Evolutionary conservation across 192 early-diverging fungal species (phyloP).

Genomic region (Entrophospora sp.): DNA sequence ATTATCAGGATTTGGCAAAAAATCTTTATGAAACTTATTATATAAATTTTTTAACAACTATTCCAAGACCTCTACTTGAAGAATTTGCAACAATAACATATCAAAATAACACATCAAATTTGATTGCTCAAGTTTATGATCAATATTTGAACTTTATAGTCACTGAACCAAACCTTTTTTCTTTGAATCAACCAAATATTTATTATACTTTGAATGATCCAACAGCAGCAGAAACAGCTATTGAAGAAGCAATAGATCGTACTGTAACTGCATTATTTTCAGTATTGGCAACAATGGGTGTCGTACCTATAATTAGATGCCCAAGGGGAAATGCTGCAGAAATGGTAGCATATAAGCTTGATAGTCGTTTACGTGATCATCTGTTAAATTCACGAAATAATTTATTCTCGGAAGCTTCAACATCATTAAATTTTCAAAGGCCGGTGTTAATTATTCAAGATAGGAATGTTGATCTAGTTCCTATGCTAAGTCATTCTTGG

Average conservation of each 20-base stretch:
- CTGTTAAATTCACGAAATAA: conserved; percentile 80
- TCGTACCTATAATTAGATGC: conserved; percentile 84
- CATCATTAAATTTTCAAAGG: conserved; percentile 53
- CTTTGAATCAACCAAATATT: conserved; percentile 71
- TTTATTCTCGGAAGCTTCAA: conserved; percentile 59
- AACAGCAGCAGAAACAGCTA: conserved; percentile 65
- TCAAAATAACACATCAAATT: conserved; percentile 58
- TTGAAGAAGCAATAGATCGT: conserved; percentile 69
- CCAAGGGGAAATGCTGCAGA: conserved; percentile 89
- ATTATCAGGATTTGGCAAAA: conserved; percentile 67
- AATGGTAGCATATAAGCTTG: conserved; percentile 84
- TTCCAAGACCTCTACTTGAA: conserved; percentile 85
- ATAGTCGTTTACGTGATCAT: conserved; percentile 85
- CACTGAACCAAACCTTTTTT: conserved; percentile 88
- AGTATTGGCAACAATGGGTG: conserved; percentile 81
- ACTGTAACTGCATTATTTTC: conserved; percentile 82
- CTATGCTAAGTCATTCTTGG: conserved; percentile 96
- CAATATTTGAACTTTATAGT: conserved; percentile 95
- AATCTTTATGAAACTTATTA: conserved; percentile 94
- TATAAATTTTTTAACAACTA: conserved; percentile 84
- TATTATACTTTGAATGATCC: conserved; percentile 83
- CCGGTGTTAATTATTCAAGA: conserved; percentile 88
- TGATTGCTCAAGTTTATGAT: conserved; percentile 91
- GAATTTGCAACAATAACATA: conserved; percentile 86
- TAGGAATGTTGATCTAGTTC: conserved; percentile 80